These are phyloP conservation scores for Liriodendron chinense DNA, from an alignment of 164 flowering plant genomes.

Conservation along the genomic window DNA sequence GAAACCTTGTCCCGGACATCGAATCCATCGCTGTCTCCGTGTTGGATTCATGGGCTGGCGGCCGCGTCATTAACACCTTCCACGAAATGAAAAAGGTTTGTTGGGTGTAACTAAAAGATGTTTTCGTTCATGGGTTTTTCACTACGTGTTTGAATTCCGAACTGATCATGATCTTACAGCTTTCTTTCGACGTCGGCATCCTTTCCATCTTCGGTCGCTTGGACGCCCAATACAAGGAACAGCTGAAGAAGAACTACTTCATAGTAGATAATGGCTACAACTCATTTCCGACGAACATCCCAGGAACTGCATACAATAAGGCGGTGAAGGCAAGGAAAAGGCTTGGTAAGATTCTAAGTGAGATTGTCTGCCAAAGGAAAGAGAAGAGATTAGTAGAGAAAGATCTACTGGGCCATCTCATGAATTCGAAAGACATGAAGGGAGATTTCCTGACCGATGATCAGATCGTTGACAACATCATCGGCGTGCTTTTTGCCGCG, in stretches of 20 bases:
- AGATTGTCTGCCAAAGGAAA: conserved; percentile 53
- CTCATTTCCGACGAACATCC: conserved; percentile 61
- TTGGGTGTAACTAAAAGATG: background rate
- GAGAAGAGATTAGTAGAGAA: conserved; percentile 38
- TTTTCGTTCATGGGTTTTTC: background rate
- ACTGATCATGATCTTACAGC: conserved; percentile 28
- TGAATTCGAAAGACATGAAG: conserved; percentile 52
- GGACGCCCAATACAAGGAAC: conserved; percentile 34
- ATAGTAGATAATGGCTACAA: conserved; percentile 75
- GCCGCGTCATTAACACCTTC: conserved; percentile 53
- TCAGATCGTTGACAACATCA: conserved; percentile 82
- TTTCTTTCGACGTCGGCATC: conserved; percentile 69
- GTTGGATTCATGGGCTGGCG: conserved; percentile 52
- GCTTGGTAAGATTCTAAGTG: conserved; percentile 46
- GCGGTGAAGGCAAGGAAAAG: conserved; percentile 78
- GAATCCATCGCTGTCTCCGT: conserved; percentile 38
- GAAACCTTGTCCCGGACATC: conserved; percentile 42
- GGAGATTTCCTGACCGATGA: conserved; percentile 44
- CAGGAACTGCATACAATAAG: conserved; percentile 59
- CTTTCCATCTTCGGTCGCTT: conserved; percentile 53
- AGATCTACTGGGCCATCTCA: conserved; percentile 49
- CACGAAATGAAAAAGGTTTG: conserved; percentile 79
- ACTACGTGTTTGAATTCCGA: background rate
- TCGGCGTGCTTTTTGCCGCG: conserved; percentile 91
- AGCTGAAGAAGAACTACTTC: conserved; percentile 53